Evolutionary conservation across 345 rosid genomes (phyloP), one percentile per base, ranked within the genome.

Genomic region (Raphanus sativus): DNA sequence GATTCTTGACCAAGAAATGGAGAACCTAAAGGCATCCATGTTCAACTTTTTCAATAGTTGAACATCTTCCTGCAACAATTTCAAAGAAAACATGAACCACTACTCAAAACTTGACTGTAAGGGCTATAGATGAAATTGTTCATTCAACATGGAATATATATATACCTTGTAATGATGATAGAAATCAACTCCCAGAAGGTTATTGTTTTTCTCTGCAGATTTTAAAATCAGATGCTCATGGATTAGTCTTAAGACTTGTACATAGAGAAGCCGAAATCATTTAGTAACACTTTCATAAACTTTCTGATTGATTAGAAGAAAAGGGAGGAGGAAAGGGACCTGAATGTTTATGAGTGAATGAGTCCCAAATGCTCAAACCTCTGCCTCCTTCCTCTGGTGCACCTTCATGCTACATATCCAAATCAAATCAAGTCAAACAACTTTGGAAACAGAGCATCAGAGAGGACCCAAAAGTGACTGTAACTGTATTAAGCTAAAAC

Each of bases 1-100:
- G 8, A 87, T 32, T 80, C 91, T 80, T 30, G 87, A 33, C 91
- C 91, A 87, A 24, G 89, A 84, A 3, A 87, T 83, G 42, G 88
- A 87, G 79, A 87, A 83, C 24, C 86, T 87, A 50, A 81, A 86
- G 48, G 83, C 78, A 72, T 87, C 84, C 71, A 85, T 65, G 28
- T 85, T 84, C 25, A 86, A 1, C 3, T 64, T 67, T 21, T 84
- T 83, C 77, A 87, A 29, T 28, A 81, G 55, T 24, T 70, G 78
- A 11, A 80, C 74, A 69, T 87, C 91, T 48, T 84, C 84, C 90
- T 85, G 76, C 34, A 78, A 45, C n/a, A 24, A 6, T 40, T 26
- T 59, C 0, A 4, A 61, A 13, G 5, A 34, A 61, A 61, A 40
- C 3, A 13, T 33, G 15, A 33, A 11, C 6, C 52, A 42, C 52